Conservation (phyloP, 129 eudicot species). For the Pittosporum tobira region DNA sequence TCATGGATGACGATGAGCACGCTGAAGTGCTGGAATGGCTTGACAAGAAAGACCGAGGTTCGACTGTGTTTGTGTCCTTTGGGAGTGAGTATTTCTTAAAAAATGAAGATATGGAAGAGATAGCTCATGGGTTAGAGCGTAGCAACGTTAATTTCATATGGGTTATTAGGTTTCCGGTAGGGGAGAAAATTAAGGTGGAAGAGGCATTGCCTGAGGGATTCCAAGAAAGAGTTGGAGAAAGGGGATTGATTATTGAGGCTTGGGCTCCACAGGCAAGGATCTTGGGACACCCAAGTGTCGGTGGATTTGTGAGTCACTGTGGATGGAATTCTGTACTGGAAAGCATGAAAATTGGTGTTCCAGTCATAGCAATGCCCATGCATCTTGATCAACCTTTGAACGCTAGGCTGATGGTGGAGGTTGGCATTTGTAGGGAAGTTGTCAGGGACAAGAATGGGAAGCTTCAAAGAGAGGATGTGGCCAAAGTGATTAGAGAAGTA, state of each 20-base stretch:
- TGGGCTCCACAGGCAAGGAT: slow-evolving; percentile 9
- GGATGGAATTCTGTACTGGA: no score
- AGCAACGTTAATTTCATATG: slow-evolving; percentile 12
- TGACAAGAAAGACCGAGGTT: neutral
- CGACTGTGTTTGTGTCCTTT: slow-evolving; percentile 2
- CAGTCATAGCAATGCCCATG: no score
- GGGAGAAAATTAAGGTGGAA: neutral
- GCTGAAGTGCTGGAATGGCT: neutral
- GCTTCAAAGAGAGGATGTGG: neutral
- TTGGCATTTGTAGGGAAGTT: neutral
- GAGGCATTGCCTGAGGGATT: slow-evolving; percentile 3
- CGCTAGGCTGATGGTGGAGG: no score
- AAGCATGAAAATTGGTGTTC: no score
- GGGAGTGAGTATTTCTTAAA: slow-evolving; percentile 6
- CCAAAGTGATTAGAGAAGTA: neutral
- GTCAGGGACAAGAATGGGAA: neutral
- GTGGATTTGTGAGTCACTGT: no score
- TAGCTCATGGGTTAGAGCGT: slow-evolving; percentile 8
- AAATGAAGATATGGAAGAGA: slow-evolving; percentile 10
- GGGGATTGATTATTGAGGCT: no score
- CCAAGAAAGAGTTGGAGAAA: neutral
- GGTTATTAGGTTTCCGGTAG: slow-evolving; percentile 3
- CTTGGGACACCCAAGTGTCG: slow-evolving; percentile 9
- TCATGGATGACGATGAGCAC: no score
- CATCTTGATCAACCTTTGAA: neutral